A percentile compares a stretch with the other conserved stretches of the same genome.
Conservation (phyloP, 495 filamentous ascomycete species). For the Daldinia grandis region DNA sequence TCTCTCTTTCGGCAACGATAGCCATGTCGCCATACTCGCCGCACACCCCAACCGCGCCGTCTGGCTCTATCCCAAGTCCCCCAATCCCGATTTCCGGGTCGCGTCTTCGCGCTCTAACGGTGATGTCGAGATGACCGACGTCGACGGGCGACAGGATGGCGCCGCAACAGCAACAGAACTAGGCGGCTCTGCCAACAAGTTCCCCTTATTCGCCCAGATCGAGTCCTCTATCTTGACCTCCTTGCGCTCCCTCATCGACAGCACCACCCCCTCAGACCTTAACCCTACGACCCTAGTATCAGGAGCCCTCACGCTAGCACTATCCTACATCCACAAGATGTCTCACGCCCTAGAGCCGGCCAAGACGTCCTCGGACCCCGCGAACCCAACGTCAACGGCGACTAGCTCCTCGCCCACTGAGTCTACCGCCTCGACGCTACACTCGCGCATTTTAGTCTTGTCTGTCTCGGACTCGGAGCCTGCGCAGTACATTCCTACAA, state of each 20-base stretch:
- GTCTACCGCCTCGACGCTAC: slow-evolving; percentile 57
- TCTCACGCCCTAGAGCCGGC: slow-evolving; percentile 51
- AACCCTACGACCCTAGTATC: slow-evolving; percentile 77
- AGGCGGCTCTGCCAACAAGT: slow-evolving; percentile 77
- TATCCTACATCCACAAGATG: slow-evolving; percentile 82
- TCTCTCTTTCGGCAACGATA: slow-evolving; percentile 89
- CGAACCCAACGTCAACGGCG: slow-evolving; percentile 39
- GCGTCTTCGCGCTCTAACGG: slow-evolving; percentile 4
- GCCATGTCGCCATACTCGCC: slow-evolving; percentile 91
- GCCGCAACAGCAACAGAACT: slow-evolving; percentile 52
- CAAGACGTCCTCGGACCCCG: slow-evolving; percentile 42
- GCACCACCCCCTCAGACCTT: slow-evolving; percentile 68
- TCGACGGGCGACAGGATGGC: slow-evolving; percentile 7
- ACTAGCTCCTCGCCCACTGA: slow-evolving; percentile 24
- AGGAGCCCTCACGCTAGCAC: slow-evolving; percentile 87
- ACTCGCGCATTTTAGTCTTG: slow-evolving; percentile 85
- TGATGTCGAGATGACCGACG: slow-evolving; percentile 57
- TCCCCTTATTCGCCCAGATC: slow-evolving; percentile 85
- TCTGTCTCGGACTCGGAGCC: slow-evolving; percentile 84
- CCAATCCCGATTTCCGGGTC: slow-evolving; percentile 34
- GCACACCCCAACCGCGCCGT: slow-evolving; percentile 83
- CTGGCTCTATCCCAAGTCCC: slow-evolving; percentile 80
- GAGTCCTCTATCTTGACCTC: slow-evolving; percentile 79
- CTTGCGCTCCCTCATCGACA: slow-evolving; percentile 71
- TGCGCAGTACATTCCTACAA: slow-evolving; percentile 94